These are phyloP conservation scores for Neofusicoccum cordaticola DNA, from an alignment of 2,329 filamentous ascomycete species.

Conservation along the genomic window DNA sequence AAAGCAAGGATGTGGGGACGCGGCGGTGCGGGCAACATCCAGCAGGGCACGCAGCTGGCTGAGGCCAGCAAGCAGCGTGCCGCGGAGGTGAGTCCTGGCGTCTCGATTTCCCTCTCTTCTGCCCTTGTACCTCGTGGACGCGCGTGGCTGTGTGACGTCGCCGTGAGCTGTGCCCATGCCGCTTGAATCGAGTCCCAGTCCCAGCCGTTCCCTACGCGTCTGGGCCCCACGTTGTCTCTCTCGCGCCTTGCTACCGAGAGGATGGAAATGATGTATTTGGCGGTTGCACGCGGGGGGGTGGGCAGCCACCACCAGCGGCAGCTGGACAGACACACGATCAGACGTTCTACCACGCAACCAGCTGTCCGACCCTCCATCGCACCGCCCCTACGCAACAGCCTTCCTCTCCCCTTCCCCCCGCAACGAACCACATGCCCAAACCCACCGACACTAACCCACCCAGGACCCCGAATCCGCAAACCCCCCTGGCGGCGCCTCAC, in stretches of 20 bases:
- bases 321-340: too few species aligned
- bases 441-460: not conserved
- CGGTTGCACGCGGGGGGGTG: too few species aligned
- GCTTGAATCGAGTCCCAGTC: too few species aligned
- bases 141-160: not conserved
- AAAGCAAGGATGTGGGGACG: constrained; percentile 36
- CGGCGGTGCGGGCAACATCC: constrained; percentile 47
- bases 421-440: not conserved
- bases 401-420: not conserved
- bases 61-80: constrained; percentile 29
- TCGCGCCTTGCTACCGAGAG: too few species aligned
- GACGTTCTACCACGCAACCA: not conserved
- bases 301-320: too few species aligned
- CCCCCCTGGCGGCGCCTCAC: constrained; percentile 22
- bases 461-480: constrained; percentile 27
- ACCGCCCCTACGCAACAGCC: not conserved
- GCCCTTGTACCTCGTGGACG: not conserved
- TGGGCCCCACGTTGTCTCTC: too few species aligned
- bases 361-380: not conserved
- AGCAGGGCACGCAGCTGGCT: constrained; percentile 26
- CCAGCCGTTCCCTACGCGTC: too few species aligned
- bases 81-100: constrained; percentile 27
- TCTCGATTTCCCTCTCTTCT: not conserved
- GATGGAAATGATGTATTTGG: too few species aligned
- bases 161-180: too few species aligned